Conservation (phyloP, 495 filamentous ascomycete species). For the Penicillium steckii region DNA sequence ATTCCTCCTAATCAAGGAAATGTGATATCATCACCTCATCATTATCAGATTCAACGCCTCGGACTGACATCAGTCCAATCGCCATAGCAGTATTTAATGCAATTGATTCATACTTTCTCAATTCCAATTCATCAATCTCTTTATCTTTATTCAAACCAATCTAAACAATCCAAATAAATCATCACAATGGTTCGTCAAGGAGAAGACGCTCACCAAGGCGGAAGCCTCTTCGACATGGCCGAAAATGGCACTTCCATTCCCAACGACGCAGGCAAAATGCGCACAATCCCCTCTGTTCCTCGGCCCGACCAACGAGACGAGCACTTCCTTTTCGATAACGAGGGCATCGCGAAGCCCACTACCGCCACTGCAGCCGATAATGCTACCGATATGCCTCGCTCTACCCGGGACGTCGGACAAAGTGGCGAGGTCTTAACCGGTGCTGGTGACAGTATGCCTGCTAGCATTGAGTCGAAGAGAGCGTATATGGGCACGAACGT, state of each 20-base stretch:
- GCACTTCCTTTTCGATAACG: conserved; percentile 27
- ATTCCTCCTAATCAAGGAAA: conserved; percentile 6
- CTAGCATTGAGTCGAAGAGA: conserved; percentile 46
- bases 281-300: conserved; percentile 55
- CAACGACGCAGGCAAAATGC: conserved; percentile 51
- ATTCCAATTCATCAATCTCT: not conserved
- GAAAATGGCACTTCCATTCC: conserved; percentile 51
- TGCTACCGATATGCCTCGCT: conserved; percentile 49
- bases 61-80: conserved; percentile 23
- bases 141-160: not conserved
- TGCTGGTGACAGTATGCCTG: conserved; percentile 47
- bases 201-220: conserved; percentile 32
- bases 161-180: not conserved
- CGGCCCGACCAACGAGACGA: conserved; percentile 49
- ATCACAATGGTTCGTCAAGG: conserved; percentile 19
- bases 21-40: conserved; percentile 33
- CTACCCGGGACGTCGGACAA: conserved; percentile 43
- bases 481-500: conserved; percentile 36
- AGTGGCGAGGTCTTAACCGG: conserved; percentile 51
- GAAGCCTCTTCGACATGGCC: conserved; percentile 50
- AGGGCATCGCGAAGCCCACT: conserved; percentile 31
- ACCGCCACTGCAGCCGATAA: conserved; percentile 52
- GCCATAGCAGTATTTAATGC: not conserved
- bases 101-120: no score
- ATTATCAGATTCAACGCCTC: conserved; percentile 5